These are phyloP conservation scores for Herpetospermum pedunculosum DNA, from an alignment of 306 rosid genomes.

Conservation along the genomic window DNA sequence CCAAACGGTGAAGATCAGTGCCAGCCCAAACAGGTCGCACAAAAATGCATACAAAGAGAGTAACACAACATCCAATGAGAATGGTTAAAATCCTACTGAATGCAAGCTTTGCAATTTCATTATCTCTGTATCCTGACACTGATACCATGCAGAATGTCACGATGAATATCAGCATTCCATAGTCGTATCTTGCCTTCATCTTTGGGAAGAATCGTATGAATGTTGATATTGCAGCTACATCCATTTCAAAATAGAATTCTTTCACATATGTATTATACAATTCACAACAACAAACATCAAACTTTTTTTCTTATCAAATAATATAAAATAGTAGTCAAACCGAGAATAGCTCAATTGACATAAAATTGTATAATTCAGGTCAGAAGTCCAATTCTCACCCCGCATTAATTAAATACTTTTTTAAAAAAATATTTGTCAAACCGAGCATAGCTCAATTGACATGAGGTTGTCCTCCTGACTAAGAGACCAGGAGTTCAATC, in stretches of 20 bases:
- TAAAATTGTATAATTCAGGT: too few species aligned
- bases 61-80: conserved; percentile 45
- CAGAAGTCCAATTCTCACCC: too few species aligned
- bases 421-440: too few species aligned
- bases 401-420: too few species aligned
- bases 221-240: conserved; percentile 54
- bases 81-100: conserved; percentile 49
- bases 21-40: conserved; percentile 90
- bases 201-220: conserved; percentile 54
- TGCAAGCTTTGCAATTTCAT: conserved; percentile 34
- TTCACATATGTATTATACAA: too few species aligned
- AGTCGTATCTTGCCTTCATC: conserved; percentile 72
- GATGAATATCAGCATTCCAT: conserved; percentile 68
- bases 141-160: conserved; percentile 71
- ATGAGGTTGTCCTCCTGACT: too few species aligned
- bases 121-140: conserved; percentile 53
- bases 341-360: too few species aligned
- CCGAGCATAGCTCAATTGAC: too few species aligned
- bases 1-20: conserved; percentile 59
- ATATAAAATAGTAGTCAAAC: too few species aligned
- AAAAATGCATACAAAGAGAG: conserved; percentile 44
- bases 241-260: too few species aligned
- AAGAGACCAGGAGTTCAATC: too few species aligned
- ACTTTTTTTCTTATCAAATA: too few species aligned
- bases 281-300: background rate